These are phyloP conservation scores for Xylariaceae sp. DNA, from an alignment of 2,329 filamentous ascomycete species.

Conservation along the genomic window DNA sequence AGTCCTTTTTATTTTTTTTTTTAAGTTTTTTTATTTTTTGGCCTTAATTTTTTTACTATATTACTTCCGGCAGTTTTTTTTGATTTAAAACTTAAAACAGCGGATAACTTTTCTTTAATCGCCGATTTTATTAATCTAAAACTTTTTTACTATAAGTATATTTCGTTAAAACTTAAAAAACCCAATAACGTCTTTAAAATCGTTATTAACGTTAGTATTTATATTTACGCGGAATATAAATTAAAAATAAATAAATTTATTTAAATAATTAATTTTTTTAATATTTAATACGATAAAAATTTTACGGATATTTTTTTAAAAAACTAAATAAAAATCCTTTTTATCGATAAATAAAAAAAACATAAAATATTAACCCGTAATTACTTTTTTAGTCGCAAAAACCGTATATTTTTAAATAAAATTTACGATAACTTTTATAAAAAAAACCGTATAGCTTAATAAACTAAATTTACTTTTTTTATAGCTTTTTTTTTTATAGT, in stretches of 20 bases:
- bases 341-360: neutral
- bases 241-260: neutral
- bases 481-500: neutral
- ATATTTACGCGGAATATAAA: neutral
- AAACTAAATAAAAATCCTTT: neutral
- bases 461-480: neutral
- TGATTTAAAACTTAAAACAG: no score
- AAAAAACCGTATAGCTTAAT: neutral
- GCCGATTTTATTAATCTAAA: no score
- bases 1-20: no score
- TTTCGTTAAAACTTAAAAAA: no score
- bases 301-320: neutral
- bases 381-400: neutral
- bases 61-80: no score
- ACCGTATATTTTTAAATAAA: neutral
- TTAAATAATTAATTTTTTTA: neutral
- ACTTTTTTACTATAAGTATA: neutral
- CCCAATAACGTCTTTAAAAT: neutral
- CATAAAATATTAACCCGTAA: neutral
- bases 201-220: neutral
- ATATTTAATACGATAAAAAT: neutral
- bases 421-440: neutral
- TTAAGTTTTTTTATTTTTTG: no score
- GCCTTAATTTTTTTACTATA: no score
- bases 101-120: no score